Percentiles rank a stretch among this genome's conserved stretches.
phyloP scores from a whole-genome alignment of 1,284 basidiomycete genomes.

The Ganoderma boninense region DNA sequence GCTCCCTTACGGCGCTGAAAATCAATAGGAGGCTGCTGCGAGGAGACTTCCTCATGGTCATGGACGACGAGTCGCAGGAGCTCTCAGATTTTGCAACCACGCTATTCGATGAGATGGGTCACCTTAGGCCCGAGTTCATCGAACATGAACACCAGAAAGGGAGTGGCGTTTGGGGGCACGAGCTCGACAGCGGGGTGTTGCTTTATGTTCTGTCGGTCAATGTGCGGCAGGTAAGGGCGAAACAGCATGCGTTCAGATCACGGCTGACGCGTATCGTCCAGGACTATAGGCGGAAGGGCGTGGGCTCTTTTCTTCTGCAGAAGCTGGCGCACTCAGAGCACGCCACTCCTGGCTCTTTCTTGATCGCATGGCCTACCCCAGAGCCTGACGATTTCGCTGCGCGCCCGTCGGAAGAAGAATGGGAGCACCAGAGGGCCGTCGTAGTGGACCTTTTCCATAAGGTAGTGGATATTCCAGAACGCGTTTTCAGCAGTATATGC shows the following conservation, averaged over 20 bases:
- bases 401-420: constrained; percentile 2
- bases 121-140: constrained; percentile 35
- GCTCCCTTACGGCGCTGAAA: constrained; percentile 6
- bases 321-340: constrained; percentile 32
- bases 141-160: constrained; percentile 40
- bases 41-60: constrained; percentile 34
- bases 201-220: constrained; percentile 21
- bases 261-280: constrained; percentile 32
- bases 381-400: neutral
- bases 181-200: constrained; percentile 39
- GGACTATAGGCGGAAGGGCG: constrained; percentile 29
- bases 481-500: neutral
- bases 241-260: too few relatives aligned
- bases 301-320: constrained; percentile 38
- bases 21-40: constrained; percentile 11
- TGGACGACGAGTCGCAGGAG: constrained; percentile 43
- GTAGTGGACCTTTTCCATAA: constrained; percentile 28
- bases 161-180: constrained; percentile 42
- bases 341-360: constrained; percentile 27
- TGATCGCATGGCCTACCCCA: constrained; percentile 32
- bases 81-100: constrained; percentile 36
- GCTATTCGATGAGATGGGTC: constrained; percentile 40
- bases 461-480: constrained; percentile 6
- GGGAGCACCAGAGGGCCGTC: neutral
- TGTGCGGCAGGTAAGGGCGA: neutral